These are phyloP conservation scores for Tubosaeta sp. DNA, from an alignment of 768 basidiomycete species.

Conservation along the genomic window DNA sequence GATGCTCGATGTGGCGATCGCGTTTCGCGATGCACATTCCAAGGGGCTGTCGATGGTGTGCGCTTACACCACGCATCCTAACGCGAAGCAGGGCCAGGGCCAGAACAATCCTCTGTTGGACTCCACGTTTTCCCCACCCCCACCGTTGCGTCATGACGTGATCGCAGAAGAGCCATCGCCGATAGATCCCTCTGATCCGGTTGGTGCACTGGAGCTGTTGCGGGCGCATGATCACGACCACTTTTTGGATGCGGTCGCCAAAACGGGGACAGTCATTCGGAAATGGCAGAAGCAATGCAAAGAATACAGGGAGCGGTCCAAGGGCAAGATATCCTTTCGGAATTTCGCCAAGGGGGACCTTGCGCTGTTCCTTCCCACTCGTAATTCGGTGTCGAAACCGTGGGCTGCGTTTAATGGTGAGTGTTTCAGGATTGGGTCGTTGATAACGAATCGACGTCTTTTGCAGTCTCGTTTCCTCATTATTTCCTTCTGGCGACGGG, in stretches of 20 bases:
- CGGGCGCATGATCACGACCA: constrained; percentile 78
- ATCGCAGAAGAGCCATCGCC: constrained; percentile 62
- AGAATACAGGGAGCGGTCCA: constrained; percentile 91
- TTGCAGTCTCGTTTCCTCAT: constrained; percentile 89
- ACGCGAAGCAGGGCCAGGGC: constrained; percentile 40
- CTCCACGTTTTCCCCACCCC: constrained; percentile 43
- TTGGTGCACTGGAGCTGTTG: constrained; percentile 63
- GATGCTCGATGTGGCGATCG: constrained; percentile 74
- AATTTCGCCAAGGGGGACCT: constrained; percentile 95
- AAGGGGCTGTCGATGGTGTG: constrained; percentile 65
- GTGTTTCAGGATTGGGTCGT: constrained; percentile 15
- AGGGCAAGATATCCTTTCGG: constrained; percentile 93
- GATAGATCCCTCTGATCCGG: constrained; percentile 73
- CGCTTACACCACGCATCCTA: constrained; percentile 50
- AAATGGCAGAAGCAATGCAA: constrained; percentile 99
- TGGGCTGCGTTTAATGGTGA: constrained; percentile 99
- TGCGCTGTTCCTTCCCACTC: constrained; percentile 91
- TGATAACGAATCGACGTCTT: neutral
- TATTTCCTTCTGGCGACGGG: constrained; percentile 92
- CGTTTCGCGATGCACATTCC: constrained; percentile 71
- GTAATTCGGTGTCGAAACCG: constrained; percentile 88
- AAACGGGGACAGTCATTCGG: constrained; percentile 80
- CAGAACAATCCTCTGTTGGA: constrained; percentile 39
- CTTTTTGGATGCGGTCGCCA: constrained; percentile 78
- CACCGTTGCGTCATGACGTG: constrained; percentile 43